These are phyloP conservation scores for Pleodorina starrii DNA, from an alignment of 139 green algal genomes.

Conservation along the genomic window DNA sequence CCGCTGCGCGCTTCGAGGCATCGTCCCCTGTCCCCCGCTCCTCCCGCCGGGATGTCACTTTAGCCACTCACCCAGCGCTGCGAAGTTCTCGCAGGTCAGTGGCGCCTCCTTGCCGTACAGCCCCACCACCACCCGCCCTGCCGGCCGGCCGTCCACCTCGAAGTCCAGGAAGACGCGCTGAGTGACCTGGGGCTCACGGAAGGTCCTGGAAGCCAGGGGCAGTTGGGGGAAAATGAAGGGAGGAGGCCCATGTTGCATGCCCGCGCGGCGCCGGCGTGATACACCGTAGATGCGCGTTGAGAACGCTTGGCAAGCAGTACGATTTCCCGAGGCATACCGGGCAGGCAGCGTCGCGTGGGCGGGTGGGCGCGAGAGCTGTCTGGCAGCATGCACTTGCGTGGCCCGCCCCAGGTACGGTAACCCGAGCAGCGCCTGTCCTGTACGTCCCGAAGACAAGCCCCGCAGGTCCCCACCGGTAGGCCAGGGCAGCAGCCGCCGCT, in stretches of 20 bases:
- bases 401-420: no score
- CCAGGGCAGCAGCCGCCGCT: neutral
- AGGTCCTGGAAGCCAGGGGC: neutral
- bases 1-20: no score
- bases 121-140: slow-evolving; percentile 42
- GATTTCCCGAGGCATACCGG: no score
- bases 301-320: no score
- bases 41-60: neutral
- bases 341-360: no score
- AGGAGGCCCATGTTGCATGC: no score
- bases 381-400: neutral
- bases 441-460: no score
- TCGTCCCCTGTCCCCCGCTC: neutral
- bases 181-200: slow-evolving; percentile 29
- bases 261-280: neutral
- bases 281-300: neutral
- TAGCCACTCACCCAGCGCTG: slow-evolving; percentile 30
- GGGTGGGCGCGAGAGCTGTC: neutral
- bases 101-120: slow-evolving; percentile 43
- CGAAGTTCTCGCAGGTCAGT: slow-evolving; percentile 48
- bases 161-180: slow-evolving; percentile 47
- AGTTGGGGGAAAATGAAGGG: neutral
- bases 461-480: slow-evolving; percentile 45
- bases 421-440: no score
- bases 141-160: slow-evolving; percentile 11